Percentiles rank a stretch among this genome's conserved stretches.
phyloP scores from a whole-genome alignment of 2,329 filamentous ascomycete genomes.

The Colletotrichum falcatum region DNA sequence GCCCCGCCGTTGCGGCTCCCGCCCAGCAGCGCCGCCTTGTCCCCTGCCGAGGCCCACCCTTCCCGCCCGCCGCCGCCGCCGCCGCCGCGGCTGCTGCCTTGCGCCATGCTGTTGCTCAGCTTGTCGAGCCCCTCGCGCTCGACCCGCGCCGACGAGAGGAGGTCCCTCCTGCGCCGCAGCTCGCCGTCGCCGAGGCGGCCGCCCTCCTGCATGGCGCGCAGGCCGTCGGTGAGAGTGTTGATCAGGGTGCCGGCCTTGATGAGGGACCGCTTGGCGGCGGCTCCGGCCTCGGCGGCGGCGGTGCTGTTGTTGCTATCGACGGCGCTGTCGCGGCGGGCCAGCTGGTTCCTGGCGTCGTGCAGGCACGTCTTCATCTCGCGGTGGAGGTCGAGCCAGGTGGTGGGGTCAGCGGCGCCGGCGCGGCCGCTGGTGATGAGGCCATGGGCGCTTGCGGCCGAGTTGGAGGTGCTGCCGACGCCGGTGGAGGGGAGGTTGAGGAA shows the following conservation, averaged over 20 bases:
- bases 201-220: conserved; percentile 67
- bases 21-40: conserved; percentile 64
- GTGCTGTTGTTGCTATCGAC: conserved; percentile 55
- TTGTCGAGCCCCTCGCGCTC: conserved; percentile 83
- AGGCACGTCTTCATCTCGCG: conserved; percentile 78
- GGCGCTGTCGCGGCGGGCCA: conserved; percentile 74
- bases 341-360: conserved; percentile 72
- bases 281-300: conserved; percentile 70
- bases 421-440: conserved; percentile 52
- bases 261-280: conserved; percentile 80
- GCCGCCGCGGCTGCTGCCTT: conserved; percentile 48
- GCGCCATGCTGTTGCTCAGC: conserved; percentile 68
- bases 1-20: conserved; percentile 46
- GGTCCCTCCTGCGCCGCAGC: conserved; percentile 76
- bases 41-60: conserved; percentile 61
- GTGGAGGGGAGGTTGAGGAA: conserved; percentile 77
- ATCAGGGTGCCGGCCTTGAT: conserved; percentile 76
- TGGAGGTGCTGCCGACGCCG: conserved; percentile 54
- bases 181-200: conserved; percentile 78
- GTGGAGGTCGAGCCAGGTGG: conserved; percentile 82
- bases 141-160: conserved; percentile 76
- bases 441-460: conserved; percentile 61
- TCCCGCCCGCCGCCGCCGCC: conserved; percentile 57
- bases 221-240: conserved; percentile 72
- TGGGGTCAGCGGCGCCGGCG: conserved; percentile 62